Conservation (phyloP, 257 asterid species). For the Asclepias syriaca region DNA sequence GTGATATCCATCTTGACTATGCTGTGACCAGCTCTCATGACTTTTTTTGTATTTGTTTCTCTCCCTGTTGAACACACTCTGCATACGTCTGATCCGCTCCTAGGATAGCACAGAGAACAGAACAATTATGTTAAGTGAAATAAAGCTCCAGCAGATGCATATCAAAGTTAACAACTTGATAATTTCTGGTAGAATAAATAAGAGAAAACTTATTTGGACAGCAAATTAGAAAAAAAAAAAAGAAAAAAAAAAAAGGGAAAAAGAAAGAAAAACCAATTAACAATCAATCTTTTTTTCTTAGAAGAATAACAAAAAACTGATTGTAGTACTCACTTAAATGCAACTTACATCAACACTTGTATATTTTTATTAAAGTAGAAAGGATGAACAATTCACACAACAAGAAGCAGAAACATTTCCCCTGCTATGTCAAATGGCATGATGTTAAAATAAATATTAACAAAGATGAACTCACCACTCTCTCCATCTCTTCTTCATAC, state of each 20-base stretch:
- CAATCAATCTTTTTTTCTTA: neutral
- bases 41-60: constrained; percentile 63
- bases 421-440: constrained; percentile 4
- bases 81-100: constrained; percentile 97
- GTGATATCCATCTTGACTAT: constrained; percentile 58
- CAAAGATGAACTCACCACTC: constrained; percentile 61
- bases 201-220: neutral
- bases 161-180: constrained; percentile 2
- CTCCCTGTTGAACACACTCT: constrained; percentile 81
- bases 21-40: constrained; percentile 82
- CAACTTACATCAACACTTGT: neutral
- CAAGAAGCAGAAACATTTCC: neutral
- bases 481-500: constrained; percentile 95
- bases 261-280: neutral
- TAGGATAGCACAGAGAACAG: constrained; percentile 24
- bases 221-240: too few species aligned
- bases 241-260: too few species aligned
- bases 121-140: constrained; percentile 12
- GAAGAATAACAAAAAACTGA: neutral
- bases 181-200: neutral
- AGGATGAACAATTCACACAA: neutral
- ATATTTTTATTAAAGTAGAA: neutral
- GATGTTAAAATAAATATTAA: neutral
- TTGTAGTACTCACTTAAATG: neutral
- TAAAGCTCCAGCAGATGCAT: neutral